Percentiles rank a stretch among this genome's conserved stretches.
These are phyloP conservation scores for Somion occarium DNA, from an alignment of 1,284 basidiomycete species.

Conservation along the genomic window DNA sequence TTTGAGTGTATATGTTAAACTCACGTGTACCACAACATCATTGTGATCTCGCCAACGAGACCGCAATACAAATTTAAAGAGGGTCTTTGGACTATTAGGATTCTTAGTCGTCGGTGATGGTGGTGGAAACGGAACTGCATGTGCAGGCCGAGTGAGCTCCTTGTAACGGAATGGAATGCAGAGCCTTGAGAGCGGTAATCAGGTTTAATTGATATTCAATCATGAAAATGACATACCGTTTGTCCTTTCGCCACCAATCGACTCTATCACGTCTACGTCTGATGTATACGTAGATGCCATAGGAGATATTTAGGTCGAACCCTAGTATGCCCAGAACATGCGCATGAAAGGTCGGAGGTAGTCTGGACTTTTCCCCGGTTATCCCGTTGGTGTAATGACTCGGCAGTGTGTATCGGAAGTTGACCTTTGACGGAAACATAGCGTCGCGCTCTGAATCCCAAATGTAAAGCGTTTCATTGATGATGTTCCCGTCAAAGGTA, in stretches of 20 bases:
- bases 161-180: constrained; percentile 17
- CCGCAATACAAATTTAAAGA: constrained; percentile 17
- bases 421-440: constrained; percentile 21
- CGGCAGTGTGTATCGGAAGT: constrained; percentile 25
- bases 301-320: constrained; percentile 56
- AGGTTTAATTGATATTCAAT: neutral
- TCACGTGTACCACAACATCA: constrained; percentile 19
- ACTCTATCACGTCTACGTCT: constrained; percentile 17
- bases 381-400: constrained; percentile 15
- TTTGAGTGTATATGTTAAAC: neutral
- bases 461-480: constrained; percentile 21
- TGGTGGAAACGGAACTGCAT: constrained; percentile 18
- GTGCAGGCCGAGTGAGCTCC: constrained; percentile 18
- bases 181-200: constrained; percentile 7
- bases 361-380: constrained; percentile 23
- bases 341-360: constrained; percentile 61
- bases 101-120: constrained; percentile 11
- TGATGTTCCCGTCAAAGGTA: constrained; percentile 11
- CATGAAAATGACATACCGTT: constrained; percentile 13
- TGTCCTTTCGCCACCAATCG: constrained; percentile 22
- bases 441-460: constrained; percentile 20
- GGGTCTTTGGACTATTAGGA: constrained; percentile 16
- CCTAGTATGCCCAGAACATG: constrained; percentile 64
- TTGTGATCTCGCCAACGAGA: constrained; percentile 10
- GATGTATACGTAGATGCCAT: constrained; percentile 37